Evolutionary conservation across 345 rosid species (phyloP), one percentile per base, ranked within the genome.

Genomic region (Eucalyptus cloeziana): DNA sequence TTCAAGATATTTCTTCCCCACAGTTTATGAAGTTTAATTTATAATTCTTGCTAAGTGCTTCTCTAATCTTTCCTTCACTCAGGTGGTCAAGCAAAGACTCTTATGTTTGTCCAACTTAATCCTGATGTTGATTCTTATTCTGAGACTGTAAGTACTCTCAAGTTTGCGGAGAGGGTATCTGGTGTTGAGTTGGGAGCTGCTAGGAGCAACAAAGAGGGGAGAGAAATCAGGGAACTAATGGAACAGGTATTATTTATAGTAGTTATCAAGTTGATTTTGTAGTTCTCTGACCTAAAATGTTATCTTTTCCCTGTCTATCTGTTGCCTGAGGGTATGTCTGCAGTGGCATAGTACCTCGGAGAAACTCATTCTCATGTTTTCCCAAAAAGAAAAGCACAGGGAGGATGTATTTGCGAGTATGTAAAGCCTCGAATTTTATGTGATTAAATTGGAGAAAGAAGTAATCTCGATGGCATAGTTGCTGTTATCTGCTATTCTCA

Each of bases 1-100:
- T 37, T 71, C 45, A 37, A 71, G 83, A 71, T 71, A 37, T 71
- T 71, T 71, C 45, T 71, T 71, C 13, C 45, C 45, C 83, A 21
- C 4, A 10, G 83, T 12, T 1, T 10, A 37, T 71, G 81, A 71
- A 71, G 7, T 71, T 21, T 33, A 71, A 37, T 71, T 33, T 71
- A 43, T 71, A 33, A 43, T 89, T 52, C 47, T 76, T 76, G 85
- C 47, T 76, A 76, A 76, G 27, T 76, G 47, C 25, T 62, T 88
- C 76, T 87, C 13, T 33, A 81, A 17, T 43, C 67, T 50, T 89
- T 89, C 90, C 80, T 60, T 56, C 81, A 88, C 87, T 86, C 92
- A 98, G 99, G 99, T 71, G 99, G 99, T 58, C 98, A 98, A 88
- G 99, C 99, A 37, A 98, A 97, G 93, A 97, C 98, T 51, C 99